Base-by-base conservation (phyloP, 352 stramenopile species). In the Phytophthora tubulina region DNA sequence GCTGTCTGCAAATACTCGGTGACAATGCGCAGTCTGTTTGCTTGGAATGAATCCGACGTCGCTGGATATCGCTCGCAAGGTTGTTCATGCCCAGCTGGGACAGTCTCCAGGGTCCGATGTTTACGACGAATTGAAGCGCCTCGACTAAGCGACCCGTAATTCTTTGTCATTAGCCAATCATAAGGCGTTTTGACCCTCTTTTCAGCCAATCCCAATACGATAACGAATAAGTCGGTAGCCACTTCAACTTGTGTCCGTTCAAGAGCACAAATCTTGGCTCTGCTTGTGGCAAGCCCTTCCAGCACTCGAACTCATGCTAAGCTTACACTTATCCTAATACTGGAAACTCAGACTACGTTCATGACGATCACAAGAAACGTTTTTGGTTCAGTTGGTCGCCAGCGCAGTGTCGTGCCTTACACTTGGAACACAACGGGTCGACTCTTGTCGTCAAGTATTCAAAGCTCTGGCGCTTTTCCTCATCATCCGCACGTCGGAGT, bases 221-320 rank as follows among this genome's bases (percentile, higher is more conserved):
- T 46, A 54, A 48, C n/a, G 17, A 54, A 30, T 46, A 48, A 39
- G 49, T 67, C 31, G 41, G 52, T 17, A 27, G 21, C 36, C 53
- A 58, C 53, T 64, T 70, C 63, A 70, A 70, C 53, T 56, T 63
- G 42, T 51, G 48, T 46, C 49, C 21, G 44, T 35, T 65, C 58
- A 35, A 65, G 14, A 1, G 33, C n/a, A 44, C 30, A 49, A 30
- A 27, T 27, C 21, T 27, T 27, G 2, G 21, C 21, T 27, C 21
- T 27, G 21, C 21, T 27, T 27, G 21, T 27, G 21, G 2, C 21
- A 27, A 27, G 21, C 21, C 21, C 21, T 27, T 27, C 21, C 21
- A 27, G 21, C 21, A 27, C 21, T 27, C 21, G 21, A 27, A 27
- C 21, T 27, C 21, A 27, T 27, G 21, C 21, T 27, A 27, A 27